Evolutionary conservation across 2,329 filamentous ascomycete genomes (phyloP), one percentile per base, ranked within the genome.

Genomic region (Cercospora sp.): DNA sequence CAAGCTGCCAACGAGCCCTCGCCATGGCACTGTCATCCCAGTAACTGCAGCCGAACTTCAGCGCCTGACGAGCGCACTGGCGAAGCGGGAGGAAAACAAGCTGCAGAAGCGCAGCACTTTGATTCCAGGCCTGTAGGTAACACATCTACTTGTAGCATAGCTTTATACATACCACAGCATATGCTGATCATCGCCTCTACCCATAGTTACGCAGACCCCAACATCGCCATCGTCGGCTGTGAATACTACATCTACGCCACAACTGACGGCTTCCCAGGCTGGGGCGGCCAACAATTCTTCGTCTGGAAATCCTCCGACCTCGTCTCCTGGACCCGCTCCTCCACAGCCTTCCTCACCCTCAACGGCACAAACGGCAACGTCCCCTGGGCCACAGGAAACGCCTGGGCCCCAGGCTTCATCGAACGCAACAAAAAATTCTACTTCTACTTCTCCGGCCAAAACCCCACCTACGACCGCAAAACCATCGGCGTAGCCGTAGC

Each of bases 11-110:
- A 73, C 75, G 0, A 85, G 81, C 51, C 85, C 85, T 2, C 82
- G 85, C 10, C 85, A 87, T 67, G 85, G 85, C 16, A 87, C 84
- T 0, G 85, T 87, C 4, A 73, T 87, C 7, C 81, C 84, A 0
- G 77, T 87, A 20, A 87, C 85, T 0, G 81, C 82, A 0, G 77
- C 76, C 1, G 83, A 85, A 73, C 77, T 84, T 23, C 60, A 62
- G 31, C 36, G 58, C 10, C 45, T 70, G 55, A 66, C 36, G 61
- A 67, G 63, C 10, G 58, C 39, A n/a, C 66, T 63, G 57, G 64
- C 65, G 31, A 64, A 65, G 33, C 66, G 69, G 33, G 55, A 66
- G 18, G 30, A 60, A 23, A 67, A 33, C 12, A 60, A 16, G 60
- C 60, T 59, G 5, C n/a, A 51, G 18, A 67, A 65, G 55, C 66